phyloP scores from a whole-genome alignment of 441 rosid species.

The Erodium moschatum region DNA sequence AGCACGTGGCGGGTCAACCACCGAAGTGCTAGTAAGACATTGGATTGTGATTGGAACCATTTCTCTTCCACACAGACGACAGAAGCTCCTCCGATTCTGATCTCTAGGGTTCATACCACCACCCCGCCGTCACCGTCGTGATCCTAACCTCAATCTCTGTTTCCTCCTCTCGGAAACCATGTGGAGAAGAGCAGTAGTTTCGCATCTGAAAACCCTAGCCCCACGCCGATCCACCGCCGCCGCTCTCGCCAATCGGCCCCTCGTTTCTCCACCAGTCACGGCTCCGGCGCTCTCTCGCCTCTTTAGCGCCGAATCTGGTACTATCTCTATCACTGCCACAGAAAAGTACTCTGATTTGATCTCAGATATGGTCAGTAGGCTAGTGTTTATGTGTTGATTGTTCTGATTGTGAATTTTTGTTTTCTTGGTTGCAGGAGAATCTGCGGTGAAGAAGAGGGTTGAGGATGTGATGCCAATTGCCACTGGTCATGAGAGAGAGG shows the following conservation, averaged over 20 bases:
- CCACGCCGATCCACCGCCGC: background rate
- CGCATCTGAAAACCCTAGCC: constrained; percentile 2
- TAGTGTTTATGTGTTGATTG: background rate
- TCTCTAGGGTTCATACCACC: background rate
- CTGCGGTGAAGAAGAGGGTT: constrained; percentile 5
- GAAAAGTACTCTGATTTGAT: background rate
- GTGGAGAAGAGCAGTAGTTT: background rate
- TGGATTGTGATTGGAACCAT: background rate
- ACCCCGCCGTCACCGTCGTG: background rate
- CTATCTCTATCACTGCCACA: background rate
- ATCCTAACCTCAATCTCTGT: background rate
- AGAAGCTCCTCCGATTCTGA: background rate
- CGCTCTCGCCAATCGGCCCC: background rate
- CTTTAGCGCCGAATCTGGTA: background rate
- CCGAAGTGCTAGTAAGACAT: background rate
- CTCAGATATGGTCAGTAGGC: background rate
- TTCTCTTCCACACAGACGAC: background rate
- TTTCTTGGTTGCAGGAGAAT: background rate
- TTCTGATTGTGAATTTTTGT: background rate
- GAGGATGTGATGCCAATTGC: background rate
- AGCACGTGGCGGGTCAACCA: too few relatives aligned
- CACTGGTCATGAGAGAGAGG: constrained; percentile 2
- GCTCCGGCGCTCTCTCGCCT: background rate
- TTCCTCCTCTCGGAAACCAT: background rate
- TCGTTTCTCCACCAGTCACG: background rate